Conservation (phyloP, 805 yeast genomes). For the Kuraishia hungarica region DNA sequence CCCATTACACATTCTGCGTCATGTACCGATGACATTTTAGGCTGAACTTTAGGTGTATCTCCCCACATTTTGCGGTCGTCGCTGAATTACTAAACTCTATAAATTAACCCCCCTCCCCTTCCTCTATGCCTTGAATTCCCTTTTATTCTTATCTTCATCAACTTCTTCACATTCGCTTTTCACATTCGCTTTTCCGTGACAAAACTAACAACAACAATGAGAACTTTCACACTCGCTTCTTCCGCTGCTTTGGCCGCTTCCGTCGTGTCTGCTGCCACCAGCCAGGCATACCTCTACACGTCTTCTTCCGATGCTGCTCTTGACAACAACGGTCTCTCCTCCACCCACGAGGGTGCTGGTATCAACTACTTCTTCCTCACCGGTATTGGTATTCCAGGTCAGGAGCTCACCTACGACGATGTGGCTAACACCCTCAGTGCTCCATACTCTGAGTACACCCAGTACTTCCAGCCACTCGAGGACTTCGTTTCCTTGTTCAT, state of each 20-base stretch:
- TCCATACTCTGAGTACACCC: not conserved
- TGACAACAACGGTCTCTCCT: conserved; percentile 20
- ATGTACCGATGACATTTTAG: too few species aligned
- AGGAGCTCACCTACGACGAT: conserved; percentile 1
- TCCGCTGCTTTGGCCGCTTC: conserved; percentile 7
- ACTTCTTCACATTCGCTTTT: not conserved
- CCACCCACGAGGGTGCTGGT: conserved; percentile 37
- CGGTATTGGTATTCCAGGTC: not conserved
- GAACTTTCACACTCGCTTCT: conserved; percentile 9
- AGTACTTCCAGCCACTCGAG: not conserved
- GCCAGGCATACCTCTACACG: conserved; percentile 14
- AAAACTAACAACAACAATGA: conserved; percentile 1
- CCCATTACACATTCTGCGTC: not conserved
- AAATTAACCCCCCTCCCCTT: not conserved
- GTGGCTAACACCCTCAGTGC: not conserved
- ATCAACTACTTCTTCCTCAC: conserved; percentile 27
- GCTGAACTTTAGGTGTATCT: not conserved
- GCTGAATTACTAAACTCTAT: not conserved
- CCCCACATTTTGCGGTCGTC: not conserved
- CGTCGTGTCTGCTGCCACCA: conserved; percentile 7
- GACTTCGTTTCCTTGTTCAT: conserved; percentile 3
- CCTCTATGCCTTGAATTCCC: not conserved
- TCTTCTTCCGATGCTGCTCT: conserved; percentile 19
- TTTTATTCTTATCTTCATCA: not conserved
- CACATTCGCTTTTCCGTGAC: not conserved